A percentile compares a stretch with the other conserved stretches of the same genome.
These are phyloP conservation scores for Boletus tylopilopsis DNA, from an alignment of 768 basidiomycete genomes.

Conservation along the genomic window DNA sequence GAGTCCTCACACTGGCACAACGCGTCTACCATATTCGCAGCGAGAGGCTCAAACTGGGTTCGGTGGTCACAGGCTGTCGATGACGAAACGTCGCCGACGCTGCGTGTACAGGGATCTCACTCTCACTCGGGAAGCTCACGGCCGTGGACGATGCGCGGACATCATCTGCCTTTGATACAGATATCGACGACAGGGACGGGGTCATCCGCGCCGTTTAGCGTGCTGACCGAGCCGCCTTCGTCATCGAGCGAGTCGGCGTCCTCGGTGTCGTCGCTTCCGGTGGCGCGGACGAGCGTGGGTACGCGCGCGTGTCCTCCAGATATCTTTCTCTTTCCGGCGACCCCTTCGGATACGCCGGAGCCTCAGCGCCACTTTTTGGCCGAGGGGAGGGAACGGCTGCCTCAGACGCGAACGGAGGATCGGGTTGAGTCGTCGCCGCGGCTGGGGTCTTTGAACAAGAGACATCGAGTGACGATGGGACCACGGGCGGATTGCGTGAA, in stretches of 20 bases:
- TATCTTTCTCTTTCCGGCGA: constrained; percentile 28
- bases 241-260: constrained; percentile 19
- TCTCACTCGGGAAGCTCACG: constrained; percentile 10
- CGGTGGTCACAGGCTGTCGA: constrained; percentile 21
- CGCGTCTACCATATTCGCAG: neutral
- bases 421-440: constrained; percentile 15
- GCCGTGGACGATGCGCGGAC: constrained; percentile 11
- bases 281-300: neutral
- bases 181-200: constrained; percentile 15
- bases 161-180: constrained; percentile 29
- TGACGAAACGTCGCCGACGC: constrained; percentile 16
- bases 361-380: constrained; percentile 10
- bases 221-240: constrained; percentile 22
- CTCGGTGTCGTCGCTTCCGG: constrained; percentile 10
- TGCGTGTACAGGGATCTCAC: constrained; percentile 6
- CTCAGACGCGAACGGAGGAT: constrained; percentile 9
- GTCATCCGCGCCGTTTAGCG: constrained; percentile 25
- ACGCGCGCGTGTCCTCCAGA: constrained; percentile 18
- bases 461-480: constrained; percentile 64
- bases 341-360: constrained; percentile 21
- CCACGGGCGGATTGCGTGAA: constrained; percentile 67
- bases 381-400: no score
- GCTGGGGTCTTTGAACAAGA: constrained; percentile 25
- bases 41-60: constrained; percentile 7
- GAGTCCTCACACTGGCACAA: constrained; percentile 12